Base-by-base conservation (phyloP, 2,329 filamentous ascomycete species). In the Fusarium sp. region DNA sequence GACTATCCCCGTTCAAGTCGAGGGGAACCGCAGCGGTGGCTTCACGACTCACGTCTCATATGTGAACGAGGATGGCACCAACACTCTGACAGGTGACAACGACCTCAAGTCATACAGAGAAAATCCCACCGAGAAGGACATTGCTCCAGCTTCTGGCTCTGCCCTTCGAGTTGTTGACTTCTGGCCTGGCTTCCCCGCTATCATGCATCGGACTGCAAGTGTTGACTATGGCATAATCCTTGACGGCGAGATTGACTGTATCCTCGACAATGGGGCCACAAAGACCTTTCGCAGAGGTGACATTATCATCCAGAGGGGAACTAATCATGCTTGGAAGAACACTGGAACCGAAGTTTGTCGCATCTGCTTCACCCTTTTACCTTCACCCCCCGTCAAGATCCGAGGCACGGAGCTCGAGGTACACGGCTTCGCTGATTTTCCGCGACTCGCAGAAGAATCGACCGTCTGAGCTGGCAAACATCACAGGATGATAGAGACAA, bases 311-410 rank as follows among this genome's bases (percentile, higher is more conserved):
- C 75, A 77, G 72, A 68, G 70, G 18, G 75, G 75, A 20, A 76
- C 75, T 22, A 77, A 70, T 30, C 75, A 77, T 35, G 72, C 69
- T 5, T 77, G 73, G 73, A 77, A 71, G 68, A 77, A 77, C 26
- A 66, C 50, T 6, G 56, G 72, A 35, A 65, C 56, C 5, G 72
- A 72, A 26, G 41, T 68, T 6, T 75, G 74, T 31, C 71, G 75
- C 18, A 51, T 77, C 56, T 75, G 65, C 63, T 75, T 75, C 65
- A 71, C 65, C n/a, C 68, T 75, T 35, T 42, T 77, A 30, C 62
- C 75, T 16, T 56, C 73, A 30, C 60, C 64, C 15, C 71, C 72
- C 5, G 48, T 77, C 57, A 75, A 65, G 64, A 60, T 71, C 53
- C 55, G 61, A 20, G 72, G 59, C 59, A 69, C 57, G 50, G 75